A percentile compares a stretch with the other conserved stretches of the same genome.
Evolutionary conservation across 331 rosid species (phyloP).

Genomic region (Telfairia occidentalis): DNA sequence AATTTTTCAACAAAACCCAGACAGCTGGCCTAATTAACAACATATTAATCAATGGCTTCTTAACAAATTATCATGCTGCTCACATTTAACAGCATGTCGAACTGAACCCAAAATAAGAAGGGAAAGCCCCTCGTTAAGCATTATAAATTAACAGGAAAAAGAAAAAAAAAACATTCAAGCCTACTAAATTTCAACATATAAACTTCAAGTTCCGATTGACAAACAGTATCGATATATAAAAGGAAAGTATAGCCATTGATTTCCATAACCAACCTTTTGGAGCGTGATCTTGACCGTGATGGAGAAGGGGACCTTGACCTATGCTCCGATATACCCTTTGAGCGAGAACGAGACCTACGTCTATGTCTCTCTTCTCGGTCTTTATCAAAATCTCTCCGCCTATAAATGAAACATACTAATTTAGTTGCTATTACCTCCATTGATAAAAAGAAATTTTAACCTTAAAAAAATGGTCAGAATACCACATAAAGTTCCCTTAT

Average conservation of each 20-base stretch:
- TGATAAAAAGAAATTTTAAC: background rate
- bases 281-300: constrained; percentile 85
- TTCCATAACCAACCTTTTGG: constrained; percentile 60
- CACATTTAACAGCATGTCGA: background rate
- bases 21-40: background rate
- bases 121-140: background rate
- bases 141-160: background rate
- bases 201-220: background rate
- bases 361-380: constrained; percentile 61
- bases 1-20: background rate
- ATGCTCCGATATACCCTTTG: constrained; percentile 61
- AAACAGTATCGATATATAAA: background rate
- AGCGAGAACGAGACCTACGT: constrained; percentile 52
- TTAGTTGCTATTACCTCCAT: background rate
- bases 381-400: constrained; percentile 69
- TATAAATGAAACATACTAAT: constrained; percentile 16
- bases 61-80: background rate
- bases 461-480: background rate
- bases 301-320: constrained; percentile 76
- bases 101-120: background rate
- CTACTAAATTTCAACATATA: background rate
- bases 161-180: background rate
- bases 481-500: background rate
- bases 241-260: background rate
- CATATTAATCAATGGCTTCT: background rate